Evolutionary conservation across 1,284 basidiomycete genomes (phyloP), one percentile per base, ranked within the genome.

Genomic region (Rhodotorula sp.): DNA sequence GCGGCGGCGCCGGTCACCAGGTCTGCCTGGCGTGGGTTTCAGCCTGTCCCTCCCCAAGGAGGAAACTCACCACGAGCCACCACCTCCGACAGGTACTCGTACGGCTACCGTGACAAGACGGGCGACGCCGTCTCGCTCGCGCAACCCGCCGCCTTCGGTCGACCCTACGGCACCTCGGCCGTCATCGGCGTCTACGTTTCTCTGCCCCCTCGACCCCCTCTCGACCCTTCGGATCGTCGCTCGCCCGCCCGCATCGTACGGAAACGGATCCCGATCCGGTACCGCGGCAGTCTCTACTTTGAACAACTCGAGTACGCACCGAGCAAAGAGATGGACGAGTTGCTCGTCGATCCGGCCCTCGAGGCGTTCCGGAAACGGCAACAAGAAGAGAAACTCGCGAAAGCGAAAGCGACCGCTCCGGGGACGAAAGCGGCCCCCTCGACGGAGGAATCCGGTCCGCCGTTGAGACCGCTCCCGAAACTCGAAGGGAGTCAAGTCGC

Each of bases 211-310:
- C 68, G 60, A 1, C 56, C 70, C 15, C 47, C 64, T 2, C 19
- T n/a, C 16, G 62, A 55, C 26, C 54, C 84, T 86, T 49, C 79
- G 84, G 91, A 95, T 79, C 87, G 89, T 1, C 68, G 73, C 12
- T 79, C 81, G 64, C 83, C 83, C 10, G 89, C 89, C 1, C 87
- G 88, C 76, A 82, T 95, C 71, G 87, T 89, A 76, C 87, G 94
- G 64, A 90, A 92, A 80, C 89, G 94, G 63, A 90, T 95, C 66
- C 88, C 95, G 3, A 95, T 99, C 79, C 90, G 92, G 68, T 93
- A 93, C 83, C 95, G 95, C 81, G 92, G 91, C n/a, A 93, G 95
- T 81, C 89, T 93, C 73, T 95, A 97, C 80, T 98, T 97, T 80
- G 97, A 99, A 82, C 89, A 89, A 73, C 85, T 93, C 75, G 95